Evolutionary conservation across 208 protist species (phyloP), one percentile per base, ranked within the genome.

Genomic region (Herpetomonas samuelpessoai): DNA sequence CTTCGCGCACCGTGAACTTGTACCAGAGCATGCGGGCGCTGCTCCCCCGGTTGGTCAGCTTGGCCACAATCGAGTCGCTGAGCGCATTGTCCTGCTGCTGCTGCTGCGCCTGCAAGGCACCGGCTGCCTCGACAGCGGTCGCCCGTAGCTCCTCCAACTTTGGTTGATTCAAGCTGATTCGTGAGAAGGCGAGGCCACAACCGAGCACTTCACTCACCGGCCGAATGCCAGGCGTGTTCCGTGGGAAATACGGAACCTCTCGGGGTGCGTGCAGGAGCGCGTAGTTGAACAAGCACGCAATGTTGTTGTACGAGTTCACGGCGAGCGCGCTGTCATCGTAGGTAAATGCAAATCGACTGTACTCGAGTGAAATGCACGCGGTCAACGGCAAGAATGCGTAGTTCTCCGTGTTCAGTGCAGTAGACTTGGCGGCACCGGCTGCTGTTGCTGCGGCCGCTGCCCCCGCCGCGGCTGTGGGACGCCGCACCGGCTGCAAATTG

Each of bases 231-330:
- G 68, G 24, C 14, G 65, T 65, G 19, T 52, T 45, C 19, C 55
- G 55, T 9, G 70, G 83, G 54, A 74, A 93, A 59, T 64, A 87
- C 30, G 54, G 65, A 39, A 62, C 69, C 41, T 77, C 62, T 35
- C 47, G 62, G 16, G 81, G 73, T 53, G 81, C 79, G 53, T 86
- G 82, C 59, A 92, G 53, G n/a, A 86, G 77, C 18, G 38, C 21
- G 55, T 91, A 81, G 57, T 86, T 81, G 62, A 85, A 92, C n/a
- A 91, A 66, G 35, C 78, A 91, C 2, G 85, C 86, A 53, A 96
- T 92, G 69, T 92, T 96, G 66, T 86, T 88, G 74, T 96, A 96
- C 41, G 76, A 86, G 77, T 96, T 93, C 12, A 88, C 71, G 1
- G 73, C 67, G 2, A 92, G 27, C 52, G 75, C 54, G 26, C 68